phyloP scores from a whole-genome alignment of 192 early-diverging fungal genomes.

The Chytriomyces confervae region DNA sequence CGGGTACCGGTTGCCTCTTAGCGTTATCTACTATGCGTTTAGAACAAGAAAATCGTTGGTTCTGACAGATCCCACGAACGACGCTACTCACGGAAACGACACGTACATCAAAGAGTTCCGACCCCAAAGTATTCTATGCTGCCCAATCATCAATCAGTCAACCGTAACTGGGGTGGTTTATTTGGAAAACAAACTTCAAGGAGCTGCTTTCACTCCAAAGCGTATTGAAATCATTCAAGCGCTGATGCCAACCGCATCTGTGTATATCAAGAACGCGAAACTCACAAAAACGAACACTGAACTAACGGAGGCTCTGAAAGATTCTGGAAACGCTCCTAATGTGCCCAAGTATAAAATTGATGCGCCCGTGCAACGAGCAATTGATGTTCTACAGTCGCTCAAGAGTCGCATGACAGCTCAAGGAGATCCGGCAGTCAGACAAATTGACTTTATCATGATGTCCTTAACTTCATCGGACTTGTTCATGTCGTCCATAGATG shows the following conservation, averaged over 20 bases:
- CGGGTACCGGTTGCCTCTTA: slow-evolving; percentile 41
- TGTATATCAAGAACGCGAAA: slow-evolving; percentile 60
- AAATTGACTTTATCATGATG: slow-evolving; percentile 57
- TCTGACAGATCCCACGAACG: slow-evolving; percentile 42
- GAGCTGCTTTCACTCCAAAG: slow-evolving; percentile 48
- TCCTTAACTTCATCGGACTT: slow-evolving; percentile 55
- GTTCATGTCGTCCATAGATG: slow-evolving; percentile 59
- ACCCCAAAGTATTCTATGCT: slow-evolving; percentile 58
- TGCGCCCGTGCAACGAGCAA: slow-evolving; percentile 57
- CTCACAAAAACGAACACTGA: slow-evolving; percentile 54
- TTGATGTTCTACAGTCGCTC: slow-evolving; percentile 53
- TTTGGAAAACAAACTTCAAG: slow-evolving; percentile 56
- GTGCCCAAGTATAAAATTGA: slow-evolving; percentile 60
- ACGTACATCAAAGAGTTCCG: slow-evolving; percentile 45
- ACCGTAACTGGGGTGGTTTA: slow-evolving; percentile 53
- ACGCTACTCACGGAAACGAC: slow-evolving; percentile 48
- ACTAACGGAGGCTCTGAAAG: slow-evolving; percentile 48
- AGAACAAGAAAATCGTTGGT: slow-evolving; percentile 50
- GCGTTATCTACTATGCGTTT: slow-evolving; percentile 50
- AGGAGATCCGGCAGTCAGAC: slow-evolving; percentile 45
- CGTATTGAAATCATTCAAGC: slow-evolving; percentile 55
- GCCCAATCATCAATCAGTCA: slow-evolving; percentile 60
- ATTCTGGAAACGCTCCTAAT: slow-evolving; percentile 34
- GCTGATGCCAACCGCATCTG: slow-evolving; percentile 54
- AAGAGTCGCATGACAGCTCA: slow-evolving; percentile 43